These are phyloP conservation scores for Acanthamoeba triangularis DNA, from an alignment of 208 protist genomes.

Conservation along the genomic window DNA sequence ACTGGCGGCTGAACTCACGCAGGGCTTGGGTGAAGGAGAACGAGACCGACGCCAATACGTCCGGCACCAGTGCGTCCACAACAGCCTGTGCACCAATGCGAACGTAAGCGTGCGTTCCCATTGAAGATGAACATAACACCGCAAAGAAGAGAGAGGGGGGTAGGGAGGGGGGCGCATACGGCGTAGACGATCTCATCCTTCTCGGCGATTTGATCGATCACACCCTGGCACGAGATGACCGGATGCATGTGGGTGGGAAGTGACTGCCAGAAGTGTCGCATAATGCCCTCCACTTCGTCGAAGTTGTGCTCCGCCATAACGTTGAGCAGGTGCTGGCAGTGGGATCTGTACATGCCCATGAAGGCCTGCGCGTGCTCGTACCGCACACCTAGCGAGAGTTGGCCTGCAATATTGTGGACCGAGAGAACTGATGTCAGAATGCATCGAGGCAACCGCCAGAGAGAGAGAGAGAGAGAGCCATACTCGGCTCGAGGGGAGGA, in stretches of 20 bases:
- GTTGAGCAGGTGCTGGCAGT: slow-evolving; percentile 71
- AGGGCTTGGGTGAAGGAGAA: slow-evolving; percentile 23
- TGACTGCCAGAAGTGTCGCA: slow-evolving; percentile 73
- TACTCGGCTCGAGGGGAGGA: neutral
- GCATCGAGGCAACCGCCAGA: neutral
- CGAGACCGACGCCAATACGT: slow-evolving; percentile 35
- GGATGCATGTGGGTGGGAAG: slow-evolving; percentile 12
- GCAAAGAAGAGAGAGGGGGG: too few species aligned
- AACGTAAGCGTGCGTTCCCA: neutral
- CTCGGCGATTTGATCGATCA: slow-evolving; percentile 38
- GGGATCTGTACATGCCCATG: slow-evolving; percentile 41
- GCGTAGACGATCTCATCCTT: slow-evolving; percentile 73
- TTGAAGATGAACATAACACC: too few species aligned
- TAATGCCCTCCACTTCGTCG: slow-evolving; percentile 15
- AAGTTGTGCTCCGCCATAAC: slow-evolving; percentile 32
- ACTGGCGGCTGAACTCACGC: slow-evolving; percentile 43
- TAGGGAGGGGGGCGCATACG: neutral
- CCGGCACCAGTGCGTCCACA: slow-evolving; percentile 52
- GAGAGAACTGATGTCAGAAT: too few species aligned
- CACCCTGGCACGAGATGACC: neutral
- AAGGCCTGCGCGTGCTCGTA: slow-evolving; percentile 34
- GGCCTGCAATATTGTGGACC: neutral
- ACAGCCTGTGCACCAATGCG: neutral
- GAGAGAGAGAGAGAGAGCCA: neutral
- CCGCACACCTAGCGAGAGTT: neutral